Conservation (phyloP, 2,329 filamentous ascomycete genomes). For the Pseudocercospora ulei region DNA sequence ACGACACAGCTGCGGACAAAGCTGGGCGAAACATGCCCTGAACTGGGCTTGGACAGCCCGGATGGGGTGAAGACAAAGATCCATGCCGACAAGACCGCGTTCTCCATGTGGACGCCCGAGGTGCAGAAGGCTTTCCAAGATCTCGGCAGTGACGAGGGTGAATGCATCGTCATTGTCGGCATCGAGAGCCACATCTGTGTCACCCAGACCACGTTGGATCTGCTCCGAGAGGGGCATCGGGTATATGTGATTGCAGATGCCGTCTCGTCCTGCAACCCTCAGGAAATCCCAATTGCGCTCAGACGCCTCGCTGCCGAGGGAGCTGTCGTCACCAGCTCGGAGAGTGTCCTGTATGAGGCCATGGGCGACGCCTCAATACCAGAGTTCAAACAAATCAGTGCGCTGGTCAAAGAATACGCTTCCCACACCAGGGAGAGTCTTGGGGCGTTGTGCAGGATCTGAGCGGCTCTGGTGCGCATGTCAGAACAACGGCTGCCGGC, state of each 20-base stretch:
- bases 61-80: slow-evolving; percentile 46
- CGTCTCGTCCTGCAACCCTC: slow-evolving; percentile 74
- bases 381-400: slow-evolving; percentile 63
- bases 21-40: slow-evolving; percentile 68
- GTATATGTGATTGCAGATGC: slow-evolving; percentile 86
- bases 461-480: slow-evolving; percentile 13
- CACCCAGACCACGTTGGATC: slow-evolving; percentile 79
- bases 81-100: slow-evolving; percentile 74
- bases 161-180: slow-evolving; percentile 67
- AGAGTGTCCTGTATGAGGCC: slow-evolving; percentile 82
- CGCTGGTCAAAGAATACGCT: slow-evolving; percentile 67
- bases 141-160: slow-evolving; percentile 40
- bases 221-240: slow-evolving; percentile 61
- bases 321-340: slow-evolving; percentile 70
- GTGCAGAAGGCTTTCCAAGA: slow-evolving; percentile 44
- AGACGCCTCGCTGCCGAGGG: slow-evolving; percentile 65
- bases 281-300: slow-evolving; percentile 72
- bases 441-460: slow-evolving; percentile 55
- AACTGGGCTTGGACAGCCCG: slow-evolving; percentile 50
- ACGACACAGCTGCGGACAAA: slow-evolving; percentile 76
- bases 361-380: slow-evolving; percentile 68
- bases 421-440: slow-evolving; percentile 61
- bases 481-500: not conserved
- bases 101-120: slow-evolving; percentile 74
- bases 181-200: slow-evolving; percentile 94